Evolutionary conservation across 768 basidiomycete species (phyloP).

Genomic region (Atractiella rhizophila): DNA sequence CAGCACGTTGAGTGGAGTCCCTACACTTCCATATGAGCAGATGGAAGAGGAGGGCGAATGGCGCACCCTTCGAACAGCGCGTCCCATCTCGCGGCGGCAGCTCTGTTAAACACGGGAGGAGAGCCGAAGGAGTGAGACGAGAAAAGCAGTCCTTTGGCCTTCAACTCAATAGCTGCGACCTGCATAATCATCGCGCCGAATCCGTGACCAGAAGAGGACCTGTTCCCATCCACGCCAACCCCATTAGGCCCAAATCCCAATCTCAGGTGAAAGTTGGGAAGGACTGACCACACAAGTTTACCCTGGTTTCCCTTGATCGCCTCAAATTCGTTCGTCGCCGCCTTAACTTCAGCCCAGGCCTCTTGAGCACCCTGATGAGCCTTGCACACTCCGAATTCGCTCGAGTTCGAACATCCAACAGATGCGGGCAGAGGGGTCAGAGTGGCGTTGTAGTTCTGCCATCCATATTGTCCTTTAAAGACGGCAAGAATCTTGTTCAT

Average conservation of each 20-base stretch:
- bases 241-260: no score
- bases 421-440: conserved; percentile 5
- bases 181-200: conserved; percentile 10
- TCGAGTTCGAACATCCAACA: conserved; percentile 4
- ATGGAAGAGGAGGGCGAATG: neutral
- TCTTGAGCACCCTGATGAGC: conserved; percentile 6
- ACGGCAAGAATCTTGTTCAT: conserved; percentile 11
- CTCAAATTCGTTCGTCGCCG: conserved; percentile 5
- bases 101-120: conserved; percentile 7
- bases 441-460: conserved; percentile 9
- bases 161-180: conserved; percentile 8
- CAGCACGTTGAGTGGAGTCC: conserved; percentile 6
- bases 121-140: conserved; percentile 8
- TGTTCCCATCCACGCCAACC: no score
- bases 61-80: conserved; percentile 2
- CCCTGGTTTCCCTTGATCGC: conserved; percentile 4
- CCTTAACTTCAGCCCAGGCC: conserved; percentile 9
- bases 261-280: no score
- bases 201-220: conserved; percentile 5
- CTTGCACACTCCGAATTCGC: no score
- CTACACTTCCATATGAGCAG: neutral
- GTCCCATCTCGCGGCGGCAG: conserved; percentile 1
- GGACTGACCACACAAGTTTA: conserved; percentile 5
- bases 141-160: conserved; percentile 1
- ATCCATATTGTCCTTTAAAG: conserved; percentile 9